Conservation (phyloP, 768 basidiomycete species). For the Nidularia sp. region DNA sequence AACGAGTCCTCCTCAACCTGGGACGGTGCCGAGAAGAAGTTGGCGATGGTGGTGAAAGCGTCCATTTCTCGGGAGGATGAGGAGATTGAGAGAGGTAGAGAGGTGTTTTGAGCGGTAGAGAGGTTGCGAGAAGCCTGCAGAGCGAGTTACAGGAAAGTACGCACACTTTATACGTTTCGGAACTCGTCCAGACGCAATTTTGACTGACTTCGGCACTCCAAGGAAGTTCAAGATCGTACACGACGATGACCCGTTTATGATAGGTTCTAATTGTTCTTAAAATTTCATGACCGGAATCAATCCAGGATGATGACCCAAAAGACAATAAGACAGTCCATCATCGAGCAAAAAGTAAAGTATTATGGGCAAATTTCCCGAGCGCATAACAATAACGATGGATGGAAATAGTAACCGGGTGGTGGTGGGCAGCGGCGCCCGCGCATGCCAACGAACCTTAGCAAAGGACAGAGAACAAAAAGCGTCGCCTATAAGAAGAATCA, state of each 20-base stretch:
- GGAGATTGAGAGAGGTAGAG: constrained; percentile 1
- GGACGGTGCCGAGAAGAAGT: constrained; percentile 11
- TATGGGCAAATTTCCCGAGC: not conserved
- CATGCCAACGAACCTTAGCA: not conserved
- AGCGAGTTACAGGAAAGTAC: not conserved
- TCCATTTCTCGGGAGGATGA: constrained; percentile 12
- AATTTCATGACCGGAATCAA: not conserved
- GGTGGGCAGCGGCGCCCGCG: not conserved
- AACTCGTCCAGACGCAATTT: not conserved
- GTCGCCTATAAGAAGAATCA: constrained; percentile 9
- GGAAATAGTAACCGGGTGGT: constrained; percentile 1
- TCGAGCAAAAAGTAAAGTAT: not conserved
- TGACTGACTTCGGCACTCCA: not conserved
- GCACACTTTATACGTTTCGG: not conserved
- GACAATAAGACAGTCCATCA: not conserved
- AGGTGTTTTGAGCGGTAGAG: not conserved
- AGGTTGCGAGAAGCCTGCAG: too few species aligned
- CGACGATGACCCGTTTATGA: not conserved
- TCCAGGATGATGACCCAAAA: not conserved
- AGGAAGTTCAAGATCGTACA: not conserved
- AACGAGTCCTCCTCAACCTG: constrained; percentile 11
- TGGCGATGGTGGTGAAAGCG: constrained; percentile 18
- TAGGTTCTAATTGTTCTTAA: not conserved
- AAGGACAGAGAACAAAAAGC: constrained; percentile 16
- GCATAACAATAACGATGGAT: constrained; percentile 13